These are phyloP conservation scores for Xerocomellus dryophilus DNA, from an alignment of 768 basidiomycete genomes.

Conservation along the genomic window DNA sequence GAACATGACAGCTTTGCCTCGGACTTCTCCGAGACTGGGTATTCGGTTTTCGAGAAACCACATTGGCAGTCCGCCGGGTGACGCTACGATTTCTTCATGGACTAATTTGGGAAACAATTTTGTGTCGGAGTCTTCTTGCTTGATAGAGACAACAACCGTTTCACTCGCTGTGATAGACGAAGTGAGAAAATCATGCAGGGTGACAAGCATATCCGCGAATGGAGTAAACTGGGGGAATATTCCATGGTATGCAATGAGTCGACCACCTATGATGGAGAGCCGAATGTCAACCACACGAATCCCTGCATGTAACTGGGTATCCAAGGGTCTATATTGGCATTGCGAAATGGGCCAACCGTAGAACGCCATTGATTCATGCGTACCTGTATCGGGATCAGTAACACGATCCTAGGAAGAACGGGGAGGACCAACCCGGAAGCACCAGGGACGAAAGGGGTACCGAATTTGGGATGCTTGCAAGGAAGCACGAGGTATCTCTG, in stretches of 20 bases:
- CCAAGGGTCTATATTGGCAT: constrained; percentile 70
- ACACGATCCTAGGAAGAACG: constrained; percentile 31
- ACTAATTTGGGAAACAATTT: constrained; percentile 62
- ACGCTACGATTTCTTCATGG: constrained; percentile 55
- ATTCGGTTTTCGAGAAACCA: constrained; percentile 85
- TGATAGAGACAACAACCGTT: constrained; percentile 82
- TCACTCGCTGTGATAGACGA: constrained; percentile 57
- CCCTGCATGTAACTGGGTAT: constrained; percentile 68
- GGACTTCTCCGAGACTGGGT: constrained; percentile 76
- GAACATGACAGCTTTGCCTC: constrained; percentile 83
- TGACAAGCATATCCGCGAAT: constrained; percentile 62
- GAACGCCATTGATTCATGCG: constrained; percentile 55
- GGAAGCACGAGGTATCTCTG: constrained; percentile 56
- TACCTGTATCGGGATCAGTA: constrained; percentile 2
- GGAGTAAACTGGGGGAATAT: constrained; percentile 65
- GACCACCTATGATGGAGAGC: constrained; percentile 59
- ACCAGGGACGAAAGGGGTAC: constrained; percentile 68
- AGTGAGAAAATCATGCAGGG: constrained; percentile 62
- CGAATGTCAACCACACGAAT: constrained; percentile 83
- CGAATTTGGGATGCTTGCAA: constrained; percentile 61
- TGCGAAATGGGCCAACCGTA: constrained; percentile 86
- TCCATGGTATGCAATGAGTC: constrained; percentile 79
- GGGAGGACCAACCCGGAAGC: constrained; percentile 61
- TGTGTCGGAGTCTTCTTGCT: constrained; percentile 73
- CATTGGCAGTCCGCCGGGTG: constrained; percentile 52